A percentile compares a stretch with the other conserved stretches of the same genome.
phyloP scores from a whole-genome alignment of 805 yeast species.

The Lachancea lanzarotensis region DNA sequence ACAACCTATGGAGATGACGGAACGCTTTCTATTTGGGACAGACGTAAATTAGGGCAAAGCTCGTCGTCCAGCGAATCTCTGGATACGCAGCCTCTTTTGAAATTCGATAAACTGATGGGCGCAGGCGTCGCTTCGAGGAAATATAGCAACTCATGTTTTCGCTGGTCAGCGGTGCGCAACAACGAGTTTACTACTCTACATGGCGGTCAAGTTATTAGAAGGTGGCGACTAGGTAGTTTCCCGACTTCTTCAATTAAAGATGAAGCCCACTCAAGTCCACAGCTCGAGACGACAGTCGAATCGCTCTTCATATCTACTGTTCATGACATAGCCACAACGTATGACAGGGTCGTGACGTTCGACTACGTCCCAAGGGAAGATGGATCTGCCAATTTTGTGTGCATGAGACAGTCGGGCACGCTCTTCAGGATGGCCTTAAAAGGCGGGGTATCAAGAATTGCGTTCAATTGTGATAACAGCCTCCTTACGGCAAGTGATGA shows the following conservation, averaged over 20 bases:
- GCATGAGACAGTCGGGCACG: conserved; percentile 88
- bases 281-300: conserved; percentile 34
- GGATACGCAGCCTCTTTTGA: conserved; percentile 50
- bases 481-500: conserved; percentile 45
- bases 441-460: conserved; percentile 57
- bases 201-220: conserved; percentile 66
- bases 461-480: conserved; percentile 65
- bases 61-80: conserved; percentile 21
- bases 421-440: conserved; percentile 70
- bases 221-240: conserved; percentile 70
- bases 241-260: conserved; percentile 29
- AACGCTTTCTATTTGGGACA: conserved; percentile 74
- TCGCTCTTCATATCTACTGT: conserved; percentile 70
- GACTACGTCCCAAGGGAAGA: conserved; percentile 65
- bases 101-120: conserved; percentile 55
- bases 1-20: conserved; percentile 81
- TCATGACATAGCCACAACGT: conserved; percentile 64
- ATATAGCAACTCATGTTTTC: conserved; percentile 55
- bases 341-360: conserved; percentile 76
- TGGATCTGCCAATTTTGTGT: conserved; percentile 60
- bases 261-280: conserved; percentile 9
- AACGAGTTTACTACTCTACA: conserved; percentile 77
- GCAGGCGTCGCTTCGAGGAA: conserved; percentile 51
- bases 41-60: conserved; percentile 46
- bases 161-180: conserved; percentile 56